A percentile compares a stretch with the other conserved stretches of the same genome.
Evolutionary conservation across 148 eudicot genomes (phyloP).

Genomic region (Selenicereus undatus): DNA sequence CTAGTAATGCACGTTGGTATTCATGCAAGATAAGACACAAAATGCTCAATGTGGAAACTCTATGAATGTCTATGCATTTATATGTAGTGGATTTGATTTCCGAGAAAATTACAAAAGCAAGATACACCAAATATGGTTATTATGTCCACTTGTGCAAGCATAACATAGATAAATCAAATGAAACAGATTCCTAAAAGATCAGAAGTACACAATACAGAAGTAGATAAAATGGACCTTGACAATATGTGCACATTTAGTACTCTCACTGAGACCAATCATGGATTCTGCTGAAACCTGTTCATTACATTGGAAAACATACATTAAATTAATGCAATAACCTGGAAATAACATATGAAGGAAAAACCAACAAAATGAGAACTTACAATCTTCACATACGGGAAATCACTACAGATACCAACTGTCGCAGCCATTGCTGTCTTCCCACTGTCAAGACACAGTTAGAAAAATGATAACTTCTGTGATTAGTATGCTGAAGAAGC

Average conservation of each 20-base stretch:
- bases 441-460: slow-evolving; percentile 51
- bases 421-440: slow-evolving; percentile 97
- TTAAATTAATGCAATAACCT: slow-evolving; percentile 5
- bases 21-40: neutral
- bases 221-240: slow-evolving; percentile 56
- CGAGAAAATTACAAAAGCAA: neutral
- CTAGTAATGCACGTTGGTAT: neutral
- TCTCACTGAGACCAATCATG: slow-evolving; percentile 91
- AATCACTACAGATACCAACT: slow-evolving; percentile 93
- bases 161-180: too few relatives aligned
- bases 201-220: slow-evolving; percentile 6
- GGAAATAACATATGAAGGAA: neutral
- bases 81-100: neutral
- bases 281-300: slow-evolving; percentile 87
- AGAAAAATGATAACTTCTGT: slow-evolving; percentile 9
- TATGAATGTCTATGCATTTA: neutral
- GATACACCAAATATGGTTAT: neutral
- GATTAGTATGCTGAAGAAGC: neutral
- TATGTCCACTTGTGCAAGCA: neutral
- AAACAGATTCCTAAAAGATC: neutral
- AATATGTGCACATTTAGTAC: slow-evolving; percentile 84
- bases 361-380: slow-evolving; percentile 26
- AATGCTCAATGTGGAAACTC: neutral
- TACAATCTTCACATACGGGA: slow-evolving; percentile 95
- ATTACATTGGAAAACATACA: neutral